Base-by-base conservation (phyloP, 768 basidiomycete genomes). In the Botryobasidium botryosum region DNA sequence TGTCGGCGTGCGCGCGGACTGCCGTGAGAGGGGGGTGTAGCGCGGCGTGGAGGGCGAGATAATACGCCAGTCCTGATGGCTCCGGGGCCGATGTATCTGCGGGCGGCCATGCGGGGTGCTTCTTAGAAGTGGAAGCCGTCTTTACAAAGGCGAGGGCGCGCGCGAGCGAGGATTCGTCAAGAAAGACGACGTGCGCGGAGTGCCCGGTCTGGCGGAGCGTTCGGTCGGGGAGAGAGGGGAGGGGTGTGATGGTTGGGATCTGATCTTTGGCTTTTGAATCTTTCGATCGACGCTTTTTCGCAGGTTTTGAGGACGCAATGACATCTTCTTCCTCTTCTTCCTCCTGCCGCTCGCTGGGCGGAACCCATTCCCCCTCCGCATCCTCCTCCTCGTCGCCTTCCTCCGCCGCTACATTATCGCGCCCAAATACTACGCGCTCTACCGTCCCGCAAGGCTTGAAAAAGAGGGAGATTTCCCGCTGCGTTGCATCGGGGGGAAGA, bases 401-500 rank as follows among this genome's bases (percentile, higher is more conserved):
- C 29, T 50, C 51, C 21, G 51, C 53, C 12, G 49, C 46, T 5
- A 51, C 55, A 18, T 62, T 52, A 48, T 73, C 70, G 12, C 64
- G 61, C 44, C 75, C 71, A 53, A 88, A 81, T 1, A 74, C 51
- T 7, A 88, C 75, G 40, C 66, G 67, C 59, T 92, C 90, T 15
- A 91, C 68, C 0, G 76, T 77, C 20, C 90, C 88, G 45, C 70
- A 75, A 20, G 67, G 55, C 55, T 77, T 77, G 66, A 91, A 91
- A n/a, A 94, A 64, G 8, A 72, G 61, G 2, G 74, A 64, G 0
- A 94, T 61, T 55, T 88, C 85, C 29, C 82, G 68, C 52, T 84
- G 82, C 1, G 84, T 83, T 3, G 84, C 74, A 57, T 92, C 87
- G 45, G 86, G 78, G 2, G 91, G 88, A 4, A 91, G 63, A 54